Base-by-base conservation (phyloP, 2,329 filamentous ascomycete species). In the Aspergillus fumigatiaffinis region DNA sequence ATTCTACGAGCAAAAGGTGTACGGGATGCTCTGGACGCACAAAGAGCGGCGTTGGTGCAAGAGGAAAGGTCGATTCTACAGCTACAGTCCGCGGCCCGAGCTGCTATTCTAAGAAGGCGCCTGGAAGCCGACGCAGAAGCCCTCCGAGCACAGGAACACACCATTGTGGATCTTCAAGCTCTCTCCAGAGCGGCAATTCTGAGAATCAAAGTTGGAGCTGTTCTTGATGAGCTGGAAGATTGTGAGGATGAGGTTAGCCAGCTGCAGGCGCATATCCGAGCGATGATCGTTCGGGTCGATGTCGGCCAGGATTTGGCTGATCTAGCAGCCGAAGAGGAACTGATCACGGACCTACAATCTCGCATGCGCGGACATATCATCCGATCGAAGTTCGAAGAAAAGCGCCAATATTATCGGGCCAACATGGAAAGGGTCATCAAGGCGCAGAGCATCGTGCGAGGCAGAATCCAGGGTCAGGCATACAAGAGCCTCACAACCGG, bases 391-490 rank as follows among this genome's bases (percentile, higher is more conserved):
- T 97, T 96, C 66, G 85, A 84, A 53, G 91, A 95, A 73, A 96
- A 96, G 81, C 87, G 89, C 70, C 87, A 86, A 23, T 93, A 89
- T 77, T 99, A 92, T 80, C 88, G 89, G 65, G 88, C 96, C 76
- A 99, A 99, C 70, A 99, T 99, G 94, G 87, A 96, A 68, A 97
- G 95, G 76, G 94, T 99, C 26, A 88, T 99, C 80, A 99, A 99
- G 76, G 92, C 97, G 56, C 95, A 99, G 73, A 99, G 94, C 72
- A 96, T 97, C 64, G 88, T 97, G 53, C 87, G 94, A 60, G 94
- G 88, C 63, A 94, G 95, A 71, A 90, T 97, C 51, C 94, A 99
- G 74, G 94, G 94, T 52, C 91, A 99, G 76, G 94, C 94, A 2
- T 99, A 99, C 81, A 97, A 96, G 83, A 96, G 91, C 71, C 82